Conservation (phyloP, 2,329 filamentous ascomycete species). For the Claviceps humidiphila region DNA sequence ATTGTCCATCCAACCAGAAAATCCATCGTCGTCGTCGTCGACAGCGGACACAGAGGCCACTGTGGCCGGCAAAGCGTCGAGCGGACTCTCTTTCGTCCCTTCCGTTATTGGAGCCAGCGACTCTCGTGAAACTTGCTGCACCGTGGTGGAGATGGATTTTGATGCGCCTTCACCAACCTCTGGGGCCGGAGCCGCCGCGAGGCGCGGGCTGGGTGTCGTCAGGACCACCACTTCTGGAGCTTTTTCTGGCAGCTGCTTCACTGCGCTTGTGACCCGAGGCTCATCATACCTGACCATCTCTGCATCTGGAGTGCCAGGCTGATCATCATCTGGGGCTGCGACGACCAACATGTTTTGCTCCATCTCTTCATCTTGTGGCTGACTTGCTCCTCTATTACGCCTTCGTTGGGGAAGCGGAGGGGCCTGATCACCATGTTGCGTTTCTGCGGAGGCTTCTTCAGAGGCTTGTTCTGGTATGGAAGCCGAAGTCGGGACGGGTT, state of each 20-base stretch:
- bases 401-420: constrained; percentile 37
- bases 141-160: not conserved
- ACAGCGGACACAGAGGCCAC: not conserved
- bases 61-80: constrained; percentile 8
- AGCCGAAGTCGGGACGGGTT: constrained; percentile 43
- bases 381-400: constrained; percentile 19
- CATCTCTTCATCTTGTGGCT: constrained; percentile 21
- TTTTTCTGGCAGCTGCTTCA: not conserved
- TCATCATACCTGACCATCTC: constrained; percentile 16
- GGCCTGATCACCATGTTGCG: constrained; percentile 17
- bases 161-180: not conserved
- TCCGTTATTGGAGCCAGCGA: not conserved
- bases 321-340: constrained; percentile 49
- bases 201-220: not conserved
- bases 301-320: constrained; percentile 36
- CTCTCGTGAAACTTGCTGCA: not conserved
- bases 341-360: constrained; percentile 50
- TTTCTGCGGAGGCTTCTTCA: constrained; percentile 9
- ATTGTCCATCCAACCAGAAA: constrained; percentile 17
- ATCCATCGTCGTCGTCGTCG: constrained; percentile 11
- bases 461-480: constrained; percentile 14
- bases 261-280: constrained; percentile 7
- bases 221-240: not conserved
- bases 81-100: constrained; percentile 1
- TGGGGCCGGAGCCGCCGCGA: not conserved